Evolutionary conservation across 495 filamentous ascomycete species (phyloP), one percentile per base, ranked within the genome.

Genomic region (Neurospora cerealis): DNA sequence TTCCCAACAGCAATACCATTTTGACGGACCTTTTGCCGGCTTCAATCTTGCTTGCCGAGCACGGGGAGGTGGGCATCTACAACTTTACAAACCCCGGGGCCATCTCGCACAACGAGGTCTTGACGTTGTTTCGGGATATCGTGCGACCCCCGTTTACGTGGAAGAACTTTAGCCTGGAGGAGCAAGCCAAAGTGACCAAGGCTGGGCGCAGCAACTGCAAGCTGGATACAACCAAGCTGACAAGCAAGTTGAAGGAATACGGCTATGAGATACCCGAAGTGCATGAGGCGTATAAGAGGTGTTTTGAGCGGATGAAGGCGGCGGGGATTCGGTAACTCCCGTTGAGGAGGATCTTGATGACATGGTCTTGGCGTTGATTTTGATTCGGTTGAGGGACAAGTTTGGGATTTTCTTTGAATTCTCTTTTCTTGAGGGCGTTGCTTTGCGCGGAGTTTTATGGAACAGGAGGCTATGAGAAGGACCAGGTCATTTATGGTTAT

Each of bases 31-130:
- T 91, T 48, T 81, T 91, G 69, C 89, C 89, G 54, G 87, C 86
- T 38, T 86, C 88, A 17, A 83, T 90, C 74, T 78, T 89, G 70
- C 79, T 91, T 71, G 87, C 89, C 37, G 87, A 90, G 78, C 84
- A 89, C 78, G 83, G 82, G 32, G 89, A 90, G 69, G 85, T 83
- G 42, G 89, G 89, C n/a, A 82, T 91, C 77, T 89, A 89, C 81
- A 91, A 91, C 82, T 87, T 90, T 82, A 91, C 89, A 66, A 91
- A 91, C 80, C 89, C 89, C 13, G 89, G 89, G 32, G 88, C 88
- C 71, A 91, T 91, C 75, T 89, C 87, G 39, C 89, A 91, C 80
- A 91, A 91, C 79, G 89, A 91, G 80, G 89, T 91, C 37, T 82
- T 91, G 42, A 73, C 82, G 8, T 81, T 91, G 34, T 91, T 90